These are phyloP conservation scores for Bisporella sp. DNA, from an alignment of 2,329 filamentous ascomycete species.

Conservation along the genomic window DNA sequence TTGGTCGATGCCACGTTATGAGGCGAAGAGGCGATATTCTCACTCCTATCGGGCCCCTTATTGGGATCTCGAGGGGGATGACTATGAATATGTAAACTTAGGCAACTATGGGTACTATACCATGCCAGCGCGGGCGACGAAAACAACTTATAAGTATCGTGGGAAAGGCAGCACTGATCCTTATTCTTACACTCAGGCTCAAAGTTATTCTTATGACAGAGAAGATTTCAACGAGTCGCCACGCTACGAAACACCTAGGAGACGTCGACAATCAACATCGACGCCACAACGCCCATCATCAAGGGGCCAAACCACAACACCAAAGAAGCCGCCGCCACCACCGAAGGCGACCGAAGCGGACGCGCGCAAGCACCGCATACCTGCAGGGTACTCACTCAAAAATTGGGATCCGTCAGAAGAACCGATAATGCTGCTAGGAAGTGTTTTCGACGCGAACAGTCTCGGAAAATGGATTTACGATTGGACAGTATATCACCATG, in stretches of 20 bases:
- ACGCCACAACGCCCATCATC: slow-evolving; percentile 24
- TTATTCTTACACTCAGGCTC: slow-evolving; percentile 26
- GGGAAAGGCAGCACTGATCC: slow-evolving; percentile 28
- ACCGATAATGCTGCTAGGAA: slow-evolving; percentile 88
- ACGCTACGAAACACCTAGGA: slow-evolving; percentile 19
- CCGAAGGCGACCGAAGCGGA: slow-evolving; percentile 52
- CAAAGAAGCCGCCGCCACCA: slow-evolving; percentile 29
- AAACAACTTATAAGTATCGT: slow-evolving; percentile 26
- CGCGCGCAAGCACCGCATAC: slow-evolving; percentile 64
- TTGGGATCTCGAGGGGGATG: slow-evolving; percentile 30
- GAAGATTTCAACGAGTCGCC: slow-evolving; percentile 21
- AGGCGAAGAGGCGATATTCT: slow-evolving; percentile 25
- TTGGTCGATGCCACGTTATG: slow-evolving; percentile 23
- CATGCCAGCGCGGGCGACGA: slow-evolving; percentile 19
- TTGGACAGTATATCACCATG: slow-evolving; percentile 92
- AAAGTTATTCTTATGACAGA: slow-evolving; percentile 23
- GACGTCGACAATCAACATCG: slow-evolving; percentile 23
- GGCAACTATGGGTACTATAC: slow-evolving; percentile 23
- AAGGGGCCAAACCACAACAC: slow-evolving; percentile 16
- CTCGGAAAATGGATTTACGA: slow-evolving; percentile 99
- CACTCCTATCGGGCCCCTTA: slow-evolving; percentile 29
- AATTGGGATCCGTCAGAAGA: slow-evolving; percentile 96
- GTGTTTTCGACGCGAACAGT: slow-evolving; percentile 95
- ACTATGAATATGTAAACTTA: slow-evolving; percentile 25
- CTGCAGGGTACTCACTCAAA: slow-evolving; percentile 87